A percentile compares a stretch with the other conserved stretches of the same genome.
These are phyloP conservation scores for Emmonsia crescens DNA, from an alignment of 2,329 filamentous ascomycete species.

Conservation along the genomic window DNA sequence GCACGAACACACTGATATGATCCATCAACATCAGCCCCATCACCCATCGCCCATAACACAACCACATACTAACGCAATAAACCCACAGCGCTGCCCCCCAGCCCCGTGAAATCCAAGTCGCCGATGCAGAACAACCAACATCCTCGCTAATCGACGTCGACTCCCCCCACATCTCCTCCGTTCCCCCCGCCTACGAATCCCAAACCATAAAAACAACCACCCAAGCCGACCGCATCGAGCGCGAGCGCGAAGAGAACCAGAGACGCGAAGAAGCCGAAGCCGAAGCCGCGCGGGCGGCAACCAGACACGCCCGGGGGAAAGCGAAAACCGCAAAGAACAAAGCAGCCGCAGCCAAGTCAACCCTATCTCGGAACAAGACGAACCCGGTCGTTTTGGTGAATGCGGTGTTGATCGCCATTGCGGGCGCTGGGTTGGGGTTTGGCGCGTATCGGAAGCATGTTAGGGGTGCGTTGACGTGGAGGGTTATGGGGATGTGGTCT, in stretches of 20 bases:
- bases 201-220: conserved; percentile 37
- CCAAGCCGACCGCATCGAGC: conserved; percentile 35
- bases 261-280: conserved; percentile 17
- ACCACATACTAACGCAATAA: neutral
- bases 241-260: conserved; percentile 25
- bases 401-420: conserved; percentile 31
- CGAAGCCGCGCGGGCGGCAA: conserved; percentile 17
- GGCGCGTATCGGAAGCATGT: conserved; percentile 39
- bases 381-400: conserved; percentile 40
- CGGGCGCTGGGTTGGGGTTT: conserved; percentile 34
- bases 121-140: conserved; percentile 29
- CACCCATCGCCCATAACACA: neutral
- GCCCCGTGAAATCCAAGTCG: conserved; percentile 28
- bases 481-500: conserved; percentile 33
- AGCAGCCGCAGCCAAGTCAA: conserved; percentile 26
- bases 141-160: conserved; percentile 38
- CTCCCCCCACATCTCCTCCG: conserved; percentile 34
- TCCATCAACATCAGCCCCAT: neutral
- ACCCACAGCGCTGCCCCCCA: conserved; percentile 31
- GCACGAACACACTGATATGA: neutral
- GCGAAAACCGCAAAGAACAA: conserved; percentile 34
- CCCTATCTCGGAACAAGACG: conserved; percentile 30
- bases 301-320: conserved; percentile 9
- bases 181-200: conserved; percentile 32
- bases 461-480: conserved; percentile 36